These are phyloP conservation scores for Gilbertella persicaria DNA, from an alignment of 371 early-diverging fungal species.

Conservation along the genomic window DNA sequence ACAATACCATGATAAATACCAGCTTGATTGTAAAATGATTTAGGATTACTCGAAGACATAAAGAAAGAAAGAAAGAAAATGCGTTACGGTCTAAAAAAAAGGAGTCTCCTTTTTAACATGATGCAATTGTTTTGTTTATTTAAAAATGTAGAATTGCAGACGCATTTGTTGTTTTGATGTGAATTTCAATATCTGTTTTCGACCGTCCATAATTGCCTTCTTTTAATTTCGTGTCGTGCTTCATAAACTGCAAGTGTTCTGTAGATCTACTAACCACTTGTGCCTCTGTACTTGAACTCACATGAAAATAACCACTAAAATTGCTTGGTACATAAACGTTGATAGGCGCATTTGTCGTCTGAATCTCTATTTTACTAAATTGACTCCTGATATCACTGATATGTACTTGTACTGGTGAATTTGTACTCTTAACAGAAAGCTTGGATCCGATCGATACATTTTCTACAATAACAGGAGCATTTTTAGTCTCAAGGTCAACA, in stretches of 20 bases:
- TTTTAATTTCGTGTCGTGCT: too few relatives aligned
- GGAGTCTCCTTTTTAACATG: neutral
- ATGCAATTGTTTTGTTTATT: too few relatives aligned
- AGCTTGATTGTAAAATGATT: constrained; percentile 20
- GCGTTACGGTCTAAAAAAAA: neutral
- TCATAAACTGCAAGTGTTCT: too few relatives aligned
- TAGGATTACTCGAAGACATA: constrained; percentile 15
- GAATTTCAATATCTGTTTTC: too few relatives aligned
- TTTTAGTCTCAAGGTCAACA: constrained; percentile 15
- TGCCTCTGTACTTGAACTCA: neutral
- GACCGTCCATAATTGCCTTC: too few relatives aligned
- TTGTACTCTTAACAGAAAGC: constrained; percentile 8
- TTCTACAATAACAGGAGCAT: constrained; percentile 11
- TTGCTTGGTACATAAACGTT: constrained; percentile 16
- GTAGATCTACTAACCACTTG: neutral
- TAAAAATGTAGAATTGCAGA: too few relatives aligned
- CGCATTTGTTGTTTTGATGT: too few relatives aligned
- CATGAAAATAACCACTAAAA: constrained; percentile 16
- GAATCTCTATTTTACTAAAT: constrained; percentile 6
- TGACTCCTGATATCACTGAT: constrained; percentile 8
- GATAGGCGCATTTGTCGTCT: constrained; percentile 14
- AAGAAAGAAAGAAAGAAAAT: neutral
- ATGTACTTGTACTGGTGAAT: constrained; percentile 18
- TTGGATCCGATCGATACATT: neutral
- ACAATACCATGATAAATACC: constrained; percentile 5